Evolutionary conservation across 1,139 yeast genomes (phyloP).

Genomic region (Yamadazyma spencermartinsiae): DNA sequence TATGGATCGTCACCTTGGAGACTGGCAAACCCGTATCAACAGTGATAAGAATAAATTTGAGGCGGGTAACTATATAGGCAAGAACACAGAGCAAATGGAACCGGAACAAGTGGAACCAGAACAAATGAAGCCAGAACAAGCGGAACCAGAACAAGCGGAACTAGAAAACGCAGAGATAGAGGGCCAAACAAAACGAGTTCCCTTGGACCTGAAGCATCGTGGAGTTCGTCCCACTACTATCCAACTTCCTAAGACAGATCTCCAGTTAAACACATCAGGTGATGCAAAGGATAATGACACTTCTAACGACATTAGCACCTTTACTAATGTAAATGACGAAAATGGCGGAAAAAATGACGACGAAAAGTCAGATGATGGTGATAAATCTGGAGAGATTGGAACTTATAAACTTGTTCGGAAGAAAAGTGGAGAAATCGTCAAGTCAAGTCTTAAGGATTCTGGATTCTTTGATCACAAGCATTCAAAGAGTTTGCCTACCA

Average conservation of each 20-base stretch:
- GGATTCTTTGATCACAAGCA: constrained; percentile 43
- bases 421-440: constrained; percentile 80
- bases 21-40: constrained; percentile 31
- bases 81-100: neutral
- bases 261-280: too few species aligned
- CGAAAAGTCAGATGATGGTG: neutral
- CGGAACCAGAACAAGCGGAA: too few species aligned
- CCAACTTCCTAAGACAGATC: too few species aligned
- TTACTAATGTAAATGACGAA: too few species aligned
- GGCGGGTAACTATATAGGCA: neutral
- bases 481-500: constrained; percentile 66
- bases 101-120: too few species aligned
- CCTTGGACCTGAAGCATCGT: too few species aligned
- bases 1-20: constrained; percentile 33
- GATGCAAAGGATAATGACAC: too few species aligned
- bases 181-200: too few species aligned
- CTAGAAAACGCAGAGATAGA: too few species aligned
- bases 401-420: constrained; percentile 51
- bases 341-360: neutral
- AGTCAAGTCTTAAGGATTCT: constrained; percentile 59
- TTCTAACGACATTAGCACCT: too few species aligned
- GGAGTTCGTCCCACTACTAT: too few species aligned
- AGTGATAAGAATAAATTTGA: constrained; percentile 24
- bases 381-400: neutral
- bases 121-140: too few species aligned